A percentile compares a stretch with the other conserved stretches of the same genome.
Conservation (phyloP, 2,329 filamentous ascomycete species). For the Magnaporthales sp. region DNA sequence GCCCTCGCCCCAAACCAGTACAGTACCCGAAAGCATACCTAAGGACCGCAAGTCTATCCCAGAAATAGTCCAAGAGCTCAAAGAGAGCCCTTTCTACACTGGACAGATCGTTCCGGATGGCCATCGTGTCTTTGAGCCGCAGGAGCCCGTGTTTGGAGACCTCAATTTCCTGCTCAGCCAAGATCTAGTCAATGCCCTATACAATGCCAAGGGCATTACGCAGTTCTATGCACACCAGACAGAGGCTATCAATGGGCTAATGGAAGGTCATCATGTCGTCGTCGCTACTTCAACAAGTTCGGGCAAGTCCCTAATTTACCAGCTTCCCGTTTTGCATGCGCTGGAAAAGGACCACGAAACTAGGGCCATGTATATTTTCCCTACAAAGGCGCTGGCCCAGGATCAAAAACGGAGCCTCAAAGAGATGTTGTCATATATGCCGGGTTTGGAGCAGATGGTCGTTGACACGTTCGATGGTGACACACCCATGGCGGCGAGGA, state of each 20-base stretch:
- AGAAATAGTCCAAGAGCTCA: constrained; percentile 79
- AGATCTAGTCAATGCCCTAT: constrained; percentile 87
- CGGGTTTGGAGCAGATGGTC: constrained; percentile 62
- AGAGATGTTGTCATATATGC: constrained; percentile 75
- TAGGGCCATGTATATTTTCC: constrained; percentile 95
- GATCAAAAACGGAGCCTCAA: constrained; percentile 86
- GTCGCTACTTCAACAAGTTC: constrained; percentile 93
- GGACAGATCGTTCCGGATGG: constrained; percentile 90
- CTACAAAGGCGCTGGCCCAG: constrained; percentile 91
- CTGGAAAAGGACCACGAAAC: constrained; percentile 70
- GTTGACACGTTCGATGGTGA: constrained; percentile 97
- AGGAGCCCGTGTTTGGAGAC: constrained; percentile 73
- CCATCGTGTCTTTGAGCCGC: constrained; percentile 81
- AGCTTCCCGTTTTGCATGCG: constrained; percentile 82
- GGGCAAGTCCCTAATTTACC: constrained; percentile 96
- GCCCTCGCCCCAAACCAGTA: constrained; percentile 22
- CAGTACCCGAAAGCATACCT: constrained; percentile 64
- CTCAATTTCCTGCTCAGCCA: constrained; percentile 83
- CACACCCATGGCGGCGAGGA: constrained; percentile 72
- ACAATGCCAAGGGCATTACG: constrained; percentile 82
- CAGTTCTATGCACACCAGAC: constrained; percentile 87
- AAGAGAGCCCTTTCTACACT: constrained; percentile 76
- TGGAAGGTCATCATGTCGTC: constrained; percentile 72
- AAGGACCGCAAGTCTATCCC: constrained; percentile 70
- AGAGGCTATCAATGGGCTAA: constrained; percentile 82